These are phyloP conservation scores for Dimocarpus longan DNA, from an alignment of 345 rosid genomes.

Conservation along the genomic window DNA sequence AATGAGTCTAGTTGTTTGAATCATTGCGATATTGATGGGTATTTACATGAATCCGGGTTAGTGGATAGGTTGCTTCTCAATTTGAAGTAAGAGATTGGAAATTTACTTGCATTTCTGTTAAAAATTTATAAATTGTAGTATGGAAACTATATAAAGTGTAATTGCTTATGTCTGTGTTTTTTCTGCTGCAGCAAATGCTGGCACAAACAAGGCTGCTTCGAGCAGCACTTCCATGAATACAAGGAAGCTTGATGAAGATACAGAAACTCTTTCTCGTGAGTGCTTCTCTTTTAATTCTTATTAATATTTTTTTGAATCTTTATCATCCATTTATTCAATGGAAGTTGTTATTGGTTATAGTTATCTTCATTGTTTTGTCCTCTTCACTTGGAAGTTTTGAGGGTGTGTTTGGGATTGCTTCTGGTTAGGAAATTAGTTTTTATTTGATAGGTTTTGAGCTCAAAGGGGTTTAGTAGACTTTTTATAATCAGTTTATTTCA, in stretches of 20 bases:
- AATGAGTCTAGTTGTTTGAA: background rate
- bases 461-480: too few relatives aligned
- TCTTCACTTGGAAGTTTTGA: too few relatives aligned
- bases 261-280: conserved; percentile 94
- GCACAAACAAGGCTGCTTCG: conserved; percentile 89
- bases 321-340: background rate
- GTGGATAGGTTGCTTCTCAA: background rate
- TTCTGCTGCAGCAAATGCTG: conserved; percentile 67
- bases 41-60: too few relatives aligned
- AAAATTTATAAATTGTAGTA: background rate
- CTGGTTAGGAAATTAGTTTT: too few relatives aligned
- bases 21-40: background rate
- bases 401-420: too few relatives aligned
- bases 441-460: too few relatives aligned
- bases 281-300: background rate
- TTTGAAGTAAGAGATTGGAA: background rate
- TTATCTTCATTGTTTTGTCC: background rate
- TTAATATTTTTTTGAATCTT: background rate
- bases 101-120: background rate
- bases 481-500: too few relatives aligned
- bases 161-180: background rate
- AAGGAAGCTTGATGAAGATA: conserved; percentile 91
- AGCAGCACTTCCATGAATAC: conserved; percentile 91
- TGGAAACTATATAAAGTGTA: background rate
- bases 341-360: background rate